Percentiles rank a stretch among this genome's conserved stretches.
Evolutionary conservation across 306 rosid genomes (phyloP).

Genomic region (Castanopsis chinensis): DNA sequence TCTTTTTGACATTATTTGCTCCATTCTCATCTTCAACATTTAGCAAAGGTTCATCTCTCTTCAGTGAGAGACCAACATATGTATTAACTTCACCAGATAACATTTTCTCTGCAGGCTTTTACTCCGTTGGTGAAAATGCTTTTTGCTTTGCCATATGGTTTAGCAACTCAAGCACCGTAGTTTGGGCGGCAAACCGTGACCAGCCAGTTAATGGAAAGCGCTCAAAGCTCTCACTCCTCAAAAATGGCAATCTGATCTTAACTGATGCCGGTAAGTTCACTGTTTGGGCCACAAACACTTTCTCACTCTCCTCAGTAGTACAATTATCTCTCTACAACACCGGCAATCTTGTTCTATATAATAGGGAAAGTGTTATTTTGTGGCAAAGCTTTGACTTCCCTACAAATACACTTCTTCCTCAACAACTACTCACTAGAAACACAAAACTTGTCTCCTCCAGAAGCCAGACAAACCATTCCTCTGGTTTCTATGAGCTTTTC

Average conservation of each 20-base stretch:
- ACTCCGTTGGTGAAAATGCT: slow-evolving; percentile 44
- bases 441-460: too few relatives aligned
- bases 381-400: too few relatives aligned
- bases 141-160: slow-evolving; percentile 61
- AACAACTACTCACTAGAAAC: too few relatives aligned
- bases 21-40: not conserved
- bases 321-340: too few relatives aligned
- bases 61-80: slow-evolving; percentile 30
- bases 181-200: slow-evolving; percentile 59
- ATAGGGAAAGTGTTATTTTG: too few relatives aligned
- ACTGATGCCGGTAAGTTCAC: slow-evolving; percentile 26
- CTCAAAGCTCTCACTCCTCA: slow-evolving; percentile 44
- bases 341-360: too few relatives aligned
- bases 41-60: slow-evolving; percentile 33
- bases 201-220: slow-evolving; percentile 39
- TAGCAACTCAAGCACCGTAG: slow-evolving; percentile 17
- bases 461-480: too few relatives aligned
- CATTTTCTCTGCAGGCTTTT: slow-evolving; percentile 48
- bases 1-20: too few relatives aligned
- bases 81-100: slow-evolving; percentile 34
- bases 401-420: too few relatives aligned
- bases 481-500: too few relatives aligned
- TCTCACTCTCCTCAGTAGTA: slow-evolving; percentile 3
- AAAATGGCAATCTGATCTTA: slow-evolving; percentile 35
- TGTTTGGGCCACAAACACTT: slow-evolving; percentile 46